Evolutionary conservation across 2,329 filamentous ascomycete genomes (phyloP).

Genomic region (Ascochyta fabae): DNA sequence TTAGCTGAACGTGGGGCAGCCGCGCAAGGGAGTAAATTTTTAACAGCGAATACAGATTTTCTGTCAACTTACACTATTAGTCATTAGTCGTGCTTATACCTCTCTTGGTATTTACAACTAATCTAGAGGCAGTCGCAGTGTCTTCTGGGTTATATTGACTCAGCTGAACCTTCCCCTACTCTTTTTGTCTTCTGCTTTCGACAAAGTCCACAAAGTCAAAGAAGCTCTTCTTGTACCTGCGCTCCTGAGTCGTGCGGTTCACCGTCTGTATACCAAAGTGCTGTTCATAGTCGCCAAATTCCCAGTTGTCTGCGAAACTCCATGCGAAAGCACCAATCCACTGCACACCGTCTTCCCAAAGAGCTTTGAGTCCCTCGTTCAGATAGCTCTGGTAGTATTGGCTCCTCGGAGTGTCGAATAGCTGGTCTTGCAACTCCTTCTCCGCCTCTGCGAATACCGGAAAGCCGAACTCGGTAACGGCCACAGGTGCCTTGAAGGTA

Average conservation of each 20-base stretch:
- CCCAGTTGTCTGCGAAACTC: constrained; percentile 61
- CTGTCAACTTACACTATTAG: too few relatives aligned
- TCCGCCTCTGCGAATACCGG: constrained; percentile 59
- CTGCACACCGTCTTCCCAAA: constrained; percentile 63
- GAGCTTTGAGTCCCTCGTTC: constrained; percentile 61
- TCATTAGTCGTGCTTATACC: too few relatives aligned
- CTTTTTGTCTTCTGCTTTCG: constrained; percentile 24
- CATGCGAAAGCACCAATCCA: constrained; percentile 63
- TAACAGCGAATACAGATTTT: neutral
- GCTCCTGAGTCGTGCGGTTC: constrained; percentile 59
- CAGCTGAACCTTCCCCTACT: too few relatives aligned
- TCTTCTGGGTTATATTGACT: too few relatives aligned
- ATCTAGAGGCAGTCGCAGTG: too few relatives aligned
- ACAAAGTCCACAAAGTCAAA: constrained; percentile 65
- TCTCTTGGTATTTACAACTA: too few relatives aligned
- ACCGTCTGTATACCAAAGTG: constrained; percentile 65
- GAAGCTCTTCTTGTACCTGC: constrained; percentile 64
- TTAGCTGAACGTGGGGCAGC: too few relatives aligned
- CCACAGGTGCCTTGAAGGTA: constrained; percentile 59
- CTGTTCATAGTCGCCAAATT: constrained; percentile 59
- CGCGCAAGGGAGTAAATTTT: neutral
- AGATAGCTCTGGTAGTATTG: constrained; percentile 63
- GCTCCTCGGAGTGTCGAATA: constrained; percentile 61
- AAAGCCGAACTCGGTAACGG: constrained; percentile 65
- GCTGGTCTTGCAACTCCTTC: constrained; percentile 55